Evolutionary conservation across 208 protist genomes (phyloP).

Genomic region (Wallacemonas sp.): DNA sequence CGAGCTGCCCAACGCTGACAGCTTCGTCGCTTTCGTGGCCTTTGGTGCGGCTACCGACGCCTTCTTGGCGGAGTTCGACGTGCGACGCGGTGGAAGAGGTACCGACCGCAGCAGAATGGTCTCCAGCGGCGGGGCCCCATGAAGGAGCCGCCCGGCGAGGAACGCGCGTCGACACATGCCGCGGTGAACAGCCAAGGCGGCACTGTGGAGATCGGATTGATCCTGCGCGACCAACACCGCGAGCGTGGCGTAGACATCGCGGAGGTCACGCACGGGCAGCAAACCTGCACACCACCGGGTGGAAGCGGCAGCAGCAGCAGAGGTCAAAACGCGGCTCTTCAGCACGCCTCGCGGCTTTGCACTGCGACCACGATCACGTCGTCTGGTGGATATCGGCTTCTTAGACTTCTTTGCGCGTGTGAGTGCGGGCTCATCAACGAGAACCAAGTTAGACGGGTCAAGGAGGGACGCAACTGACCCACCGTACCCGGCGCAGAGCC

Average conservation of each 20-base stretch:
- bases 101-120: too few species aligned
- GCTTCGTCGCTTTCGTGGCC: too few species aligned
- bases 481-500: conserved; percentile 34
- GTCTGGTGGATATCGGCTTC: too few species aligned
- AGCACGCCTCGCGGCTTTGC: too few species aligned
- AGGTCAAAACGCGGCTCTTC: too few species aligned
- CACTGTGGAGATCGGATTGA: conserved; percentile 47
- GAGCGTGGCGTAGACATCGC: conserved; percentile 56
- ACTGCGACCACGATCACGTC: too few species aligned
- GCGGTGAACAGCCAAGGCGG: conserved; percentile 31
- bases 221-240: conserved; percentile 45
- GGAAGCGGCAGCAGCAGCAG: conserved; percentile 10
- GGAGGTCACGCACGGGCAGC: conserved; percentile 26
- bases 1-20: neutral
- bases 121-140: neutral
- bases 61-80: neutral
- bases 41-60: neutral
- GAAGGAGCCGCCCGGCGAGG: neutral
- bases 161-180: conserved; percentile 11
- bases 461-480: conserved; percentile 21
- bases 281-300: conserved; percentile 18
- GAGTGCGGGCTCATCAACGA: conserved; percentile 14
- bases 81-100: neutral
- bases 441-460: conserved; percentile 25
- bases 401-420: too few species aligned